Evolutionary conservation across 768 basidiomycete species (phyloP).

Genomic region (Leccinum olivaceopallidum): DNA sequence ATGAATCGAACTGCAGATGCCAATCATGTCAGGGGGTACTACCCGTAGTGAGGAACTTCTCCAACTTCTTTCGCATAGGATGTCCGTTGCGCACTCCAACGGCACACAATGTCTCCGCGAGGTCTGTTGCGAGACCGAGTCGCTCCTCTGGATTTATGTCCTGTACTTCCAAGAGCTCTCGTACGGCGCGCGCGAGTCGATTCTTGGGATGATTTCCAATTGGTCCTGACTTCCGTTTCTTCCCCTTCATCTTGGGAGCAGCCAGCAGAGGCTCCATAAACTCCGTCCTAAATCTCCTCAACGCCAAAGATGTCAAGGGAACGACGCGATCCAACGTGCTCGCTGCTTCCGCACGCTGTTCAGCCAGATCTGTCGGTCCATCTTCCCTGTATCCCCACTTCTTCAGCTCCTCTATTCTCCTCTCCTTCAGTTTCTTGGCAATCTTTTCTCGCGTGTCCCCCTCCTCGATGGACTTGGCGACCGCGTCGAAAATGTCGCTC

Average conservation of each 20-base stretch:
- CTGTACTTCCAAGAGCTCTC: slow-evolving; percentile 59
- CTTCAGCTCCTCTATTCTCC: slow-evolving; percentile 54
- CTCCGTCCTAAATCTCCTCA: slow-evolving; percentile 71
- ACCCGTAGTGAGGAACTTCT: slow-evolving; percentile 46
- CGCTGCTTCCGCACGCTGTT: slow-evolving; percentile 74
- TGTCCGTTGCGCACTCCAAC: slow-evolving; percentile 64
- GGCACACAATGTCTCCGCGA: slow-evolving; percentile 50
- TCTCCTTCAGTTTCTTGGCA: slow-evolving; percentile 57
- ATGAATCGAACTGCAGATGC: not conserved
- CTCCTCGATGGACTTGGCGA: slow-evolving; percentile 52
- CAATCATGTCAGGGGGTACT: slow-evolving; percentile 9
- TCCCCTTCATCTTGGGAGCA: slow-evolving; percentile 61
- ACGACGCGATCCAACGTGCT: slow-evolving; percentile 68
- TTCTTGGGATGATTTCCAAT: slow-evolving; percentile 51
- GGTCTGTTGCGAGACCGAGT: slow-evolving; percentile 45
- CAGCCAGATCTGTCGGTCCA: slow-evolving; percentile 53
- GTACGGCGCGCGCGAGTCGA: slow-evolving; percentile 66
- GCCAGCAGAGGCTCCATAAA: slow-evolving; percentile 68
- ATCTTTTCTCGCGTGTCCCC: slow-evolving; percentile 61
- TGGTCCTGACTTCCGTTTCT: slow-evolving; percentile 45
- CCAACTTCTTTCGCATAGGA: slow-evolving; percentile 66
- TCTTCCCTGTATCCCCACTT: slow-evolving; percentile 69
- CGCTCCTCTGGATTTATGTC: slow-evolving; percentile 48
- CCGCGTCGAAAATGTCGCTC: slow-evolving; percentile 61
- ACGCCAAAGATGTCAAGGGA: slow-evolving; percentile 61